Base-by-base conservation (phyloP, 2,329 filamentous ascomycete genomes). In the Fusarium succisae region DNA sequence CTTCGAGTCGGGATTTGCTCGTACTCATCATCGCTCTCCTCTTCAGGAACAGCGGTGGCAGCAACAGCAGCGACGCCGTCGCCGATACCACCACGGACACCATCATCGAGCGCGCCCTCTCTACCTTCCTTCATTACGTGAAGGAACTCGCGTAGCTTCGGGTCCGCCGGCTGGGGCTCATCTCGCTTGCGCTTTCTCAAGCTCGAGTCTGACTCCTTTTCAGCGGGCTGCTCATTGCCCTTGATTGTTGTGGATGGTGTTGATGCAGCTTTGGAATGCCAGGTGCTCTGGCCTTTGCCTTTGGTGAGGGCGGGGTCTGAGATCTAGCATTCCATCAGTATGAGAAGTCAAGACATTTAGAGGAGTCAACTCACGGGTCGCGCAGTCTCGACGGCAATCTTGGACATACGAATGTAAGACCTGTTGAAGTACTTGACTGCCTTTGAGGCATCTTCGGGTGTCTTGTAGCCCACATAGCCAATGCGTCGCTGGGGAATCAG, bases 391-490 rank as follows among this genome's bases (percentile, higher is more conserved):
- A 98, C 96, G 37, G 88, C 89, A 79, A 99, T 95, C 86, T 92
- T 97, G 66, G 95, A 98, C 93, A 98, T 96, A 78, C 95, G 94
- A 79, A 99, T 94, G 84, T 95, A 99, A 73, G 95, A 92, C 81
- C 91, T 94, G 87, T 99, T 95, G 87, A 98, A 98, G 86, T 98
- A 97, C 83, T 94, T 95, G 81, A 97, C 93, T 50, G 96, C 96
- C 80, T 91, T 90, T 65, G 90, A 87, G 64, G 96, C 96, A 81
- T 94, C 92, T 71, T 96, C 91, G 20, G 93, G 86, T 58, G 90
- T 93, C 84, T 94, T 95, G 87, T 96, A 98, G 72, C 96, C 96
- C 69, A 99, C 91, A 87, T 98, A 99, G 77, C 95, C 96, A 83
- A 99, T 98, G 77, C 95, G 91, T 79, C 96, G 91, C 79, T 95